phyloP scores from a whole-genome alignment of 2,329 filamentous ascomycete species.

The Ustilaginoidea virens region DNA sequence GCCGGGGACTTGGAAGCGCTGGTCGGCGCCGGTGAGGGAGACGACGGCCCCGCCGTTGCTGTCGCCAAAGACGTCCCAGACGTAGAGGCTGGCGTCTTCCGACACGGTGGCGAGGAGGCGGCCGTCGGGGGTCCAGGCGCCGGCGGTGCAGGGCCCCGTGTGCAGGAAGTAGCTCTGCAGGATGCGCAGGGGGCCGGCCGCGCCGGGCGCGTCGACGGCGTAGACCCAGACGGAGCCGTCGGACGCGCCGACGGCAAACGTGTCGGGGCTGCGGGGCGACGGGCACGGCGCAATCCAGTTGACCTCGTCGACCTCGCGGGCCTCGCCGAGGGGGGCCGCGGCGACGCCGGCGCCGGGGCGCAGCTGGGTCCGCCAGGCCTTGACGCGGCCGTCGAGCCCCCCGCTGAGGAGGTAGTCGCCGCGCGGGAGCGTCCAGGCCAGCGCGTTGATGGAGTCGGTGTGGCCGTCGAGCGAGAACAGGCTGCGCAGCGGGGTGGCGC shows the following conservation, averaged over 20 bases:
- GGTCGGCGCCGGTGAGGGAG: conserved; percentile 63
- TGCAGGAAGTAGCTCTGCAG: conserved; percentile 88
- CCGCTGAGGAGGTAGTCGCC: conserved; percentile 79
- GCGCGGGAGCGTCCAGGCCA: conserved; percentile 67
- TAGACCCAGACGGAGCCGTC: conserved; percentile 97
- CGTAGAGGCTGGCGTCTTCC: conserved; percentile 77
- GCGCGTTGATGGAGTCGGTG: conserved; percentile 76
- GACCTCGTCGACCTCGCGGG: conserved; percentile 85
- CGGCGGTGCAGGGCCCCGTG: conserved; percentile 72
- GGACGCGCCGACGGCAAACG: conserved; percentile 71
- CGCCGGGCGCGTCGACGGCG: conserved; percentile 55
- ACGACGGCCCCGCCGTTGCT: conserved; percentile 52
- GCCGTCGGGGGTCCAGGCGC: conserved; percentile 81
- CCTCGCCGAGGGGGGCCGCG: conserved; percentile 54
- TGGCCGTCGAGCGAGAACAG: conserved; percentile 76
- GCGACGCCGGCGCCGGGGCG: conserved; percentile 30
- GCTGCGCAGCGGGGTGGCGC: conserved; percentile 41
- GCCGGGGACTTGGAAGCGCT: conserved; percentile 82
- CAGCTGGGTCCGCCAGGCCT: conserved; percentile 45
- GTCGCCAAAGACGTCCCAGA: conserved; percentile 81
- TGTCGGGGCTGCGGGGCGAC: conserved; percentile 54
- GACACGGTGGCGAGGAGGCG: conserved; percentile 74
- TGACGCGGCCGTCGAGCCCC: conserved; percentile 72
- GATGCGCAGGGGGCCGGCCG: conserved; percentile 52
- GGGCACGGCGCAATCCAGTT: conserved; percentile 80